A percentile compares a stretch with the other conserved stretches of the same genome.
phyloP scores from a whole-genome alignment of 2,329 filamentous ascomycete species.

The Colletotrichum sp. region DNA sequence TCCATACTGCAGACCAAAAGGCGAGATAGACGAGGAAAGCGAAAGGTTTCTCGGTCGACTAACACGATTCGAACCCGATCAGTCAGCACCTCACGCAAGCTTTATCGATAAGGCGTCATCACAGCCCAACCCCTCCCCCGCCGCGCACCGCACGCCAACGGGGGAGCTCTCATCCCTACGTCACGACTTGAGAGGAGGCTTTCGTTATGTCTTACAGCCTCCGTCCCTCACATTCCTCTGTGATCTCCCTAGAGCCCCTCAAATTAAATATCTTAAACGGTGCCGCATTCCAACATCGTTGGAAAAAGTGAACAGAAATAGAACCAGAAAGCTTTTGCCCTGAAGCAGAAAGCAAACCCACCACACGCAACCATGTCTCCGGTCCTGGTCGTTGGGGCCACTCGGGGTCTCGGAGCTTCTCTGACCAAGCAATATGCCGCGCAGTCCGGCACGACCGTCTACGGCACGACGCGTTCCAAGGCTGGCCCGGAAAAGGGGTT shows the following conservation, averaged over 20 bases:
- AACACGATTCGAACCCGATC: not conserved
- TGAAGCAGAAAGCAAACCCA: not conserved
- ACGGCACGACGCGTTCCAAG: conserved; percentile 62
- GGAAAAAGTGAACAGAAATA: conserved; percentile 3
- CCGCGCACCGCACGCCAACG: not conserved
- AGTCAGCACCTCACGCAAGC: conserved; percentile 8
- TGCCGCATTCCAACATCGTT: conserved; percentile 14
- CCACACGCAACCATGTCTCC: conserved; percentile 42
- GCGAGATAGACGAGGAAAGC: not conserved
- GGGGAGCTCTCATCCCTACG: not conserved
- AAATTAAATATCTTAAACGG: not conserved
- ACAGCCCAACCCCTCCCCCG: not conserved
- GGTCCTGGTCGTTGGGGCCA: conserved; percentile 71
- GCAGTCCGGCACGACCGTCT: conserved; percentile 53
- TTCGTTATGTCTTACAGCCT: not conserved
- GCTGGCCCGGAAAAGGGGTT: conserved; percentile 44
- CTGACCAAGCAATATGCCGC: conserved; percentile 64
- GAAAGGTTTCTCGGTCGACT: not conserved
- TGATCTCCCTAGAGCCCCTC: not conserved
- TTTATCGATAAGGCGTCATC: conserved; percentile 21
- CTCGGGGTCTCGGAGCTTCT: conserved; percentile 69
- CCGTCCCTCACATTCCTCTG: not conserved
- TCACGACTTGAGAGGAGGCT: not conserved
- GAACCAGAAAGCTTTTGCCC: not conserved
- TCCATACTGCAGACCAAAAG: not conserved